Evolutionary conservation across 2,329 filamentous ascomycete genomes (phyloP), one percentile per base, ranked within the genome.

Genomic region (Paracorniculantispora psalliotae): DNA sequence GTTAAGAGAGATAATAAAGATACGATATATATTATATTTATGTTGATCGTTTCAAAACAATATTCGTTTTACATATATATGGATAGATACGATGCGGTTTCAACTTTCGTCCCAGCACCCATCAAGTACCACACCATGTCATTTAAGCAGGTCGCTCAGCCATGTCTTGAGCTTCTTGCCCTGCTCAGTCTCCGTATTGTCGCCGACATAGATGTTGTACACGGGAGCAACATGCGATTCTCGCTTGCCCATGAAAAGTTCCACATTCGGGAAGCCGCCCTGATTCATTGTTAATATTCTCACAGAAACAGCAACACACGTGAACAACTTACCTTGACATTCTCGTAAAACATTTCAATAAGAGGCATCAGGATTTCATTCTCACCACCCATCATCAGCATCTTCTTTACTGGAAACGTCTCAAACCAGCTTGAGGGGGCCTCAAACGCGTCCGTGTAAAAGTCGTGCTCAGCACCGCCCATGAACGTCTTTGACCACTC

Each of bases 141-240:
- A 59, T 30, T 59, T 59, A 15, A 64, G 35, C 19, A 62, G 19
- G 10, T 64, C 61, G 26, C 35, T 49, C 51, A 65, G 48, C 65
- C 65, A 66, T 9, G 54, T 30, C 52, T 66, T 66, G 21, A 66
- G 30, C 55, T 61, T 65, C 49, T 58, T 63, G 8, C 64, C 65
- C 44, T 66, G 65, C 23, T 60, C 51, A 5, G 64, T 66, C 57
- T 66, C 65, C 4, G 57, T 62, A 2, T 54, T 61, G 35, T 63
- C 61, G 10, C 61, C 61, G 3, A 63, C 62, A n/a, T 61, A 62
- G 6, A 65, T 37, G 39, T 66, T 66, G 30, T 62, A 65, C 2
- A 66, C 59, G 1, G 64, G 63, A 33, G 65, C 65, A 10, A 66
- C 65, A 26, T 66, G 65, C 13, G 62, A 62, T 30, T 66, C 65